Base-by-base conservation (phyloP, 306 rosid genomes). In the Argentina anserina region DNA sequence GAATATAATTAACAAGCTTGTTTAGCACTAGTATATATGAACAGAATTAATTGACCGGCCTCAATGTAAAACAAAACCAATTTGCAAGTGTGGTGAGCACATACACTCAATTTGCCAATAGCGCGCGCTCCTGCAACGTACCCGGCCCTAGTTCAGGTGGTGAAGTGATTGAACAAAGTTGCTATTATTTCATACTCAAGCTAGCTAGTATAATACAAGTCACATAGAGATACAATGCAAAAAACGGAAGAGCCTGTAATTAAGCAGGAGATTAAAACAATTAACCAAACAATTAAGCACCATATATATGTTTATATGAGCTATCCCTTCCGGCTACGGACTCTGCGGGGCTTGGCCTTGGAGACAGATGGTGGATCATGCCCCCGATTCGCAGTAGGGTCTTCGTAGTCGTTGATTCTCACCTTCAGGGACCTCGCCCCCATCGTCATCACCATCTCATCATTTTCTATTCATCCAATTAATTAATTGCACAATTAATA, bases 351-450 rank as follows among this genome's bases (percentile, higher is more conserved):
- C 3, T 17, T 60, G 65, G 41, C 39, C 41, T 5, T 60, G n/a
- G 39, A 45, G 26, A 31, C 25, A 21, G 66, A 7, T 1, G 68
- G 20, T 25, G 92, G 90, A 86, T 86, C 86, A 14, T 88, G 92
- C 7, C 82, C 83, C 6, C 17, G 77, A 76, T 88, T 88, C 43
- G 90, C 87, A 9, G 81, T 70, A n/a, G 84, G 43, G 29, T 76
- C 88, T 3, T 59, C 76, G 31, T 86, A 88, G 81, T 88, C 93
- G 37, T 84, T 29, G 3, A 61, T 70, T 21, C 46, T 75, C 81
- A 58, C 42, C 50, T 0, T 60, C 45, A 88, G 65, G n/a, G 82
- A 73, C 73, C 86, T 85, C 21, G 85, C 58, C 45, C 25, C 80
- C 70, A 26, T 21, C 9, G 25, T 37, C 70, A 33, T 7, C 4